Percentiles rank a stretch among this genome's conserved stretches.
Evolutionary conservation across 1,284 basidiomycete species (phyloP).

Genomic region (Sanghuangporus sanghuang): DNA sequence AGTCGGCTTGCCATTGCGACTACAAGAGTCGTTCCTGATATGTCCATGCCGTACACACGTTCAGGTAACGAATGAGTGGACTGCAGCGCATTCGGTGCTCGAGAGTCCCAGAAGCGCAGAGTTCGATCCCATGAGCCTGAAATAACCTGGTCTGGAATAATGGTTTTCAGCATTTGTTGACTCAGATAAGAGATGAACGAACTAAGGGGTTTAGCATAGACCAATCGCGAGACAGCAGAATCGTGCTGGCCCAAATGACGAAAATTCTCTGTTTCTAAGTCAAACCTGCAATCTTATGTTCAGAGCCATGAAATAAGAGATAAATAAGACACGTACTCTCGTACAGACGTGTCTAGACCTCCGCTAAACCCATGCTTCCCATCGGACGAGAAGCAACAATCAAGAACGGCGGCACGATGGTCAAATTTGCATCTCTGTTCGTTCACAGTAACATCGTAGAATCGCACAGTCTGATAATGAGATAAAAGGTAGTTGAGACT

Average conservation of each 20-base stretch:
- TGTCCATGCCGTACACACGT: conserved; percentile 79
- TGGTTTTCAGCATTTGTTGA: not conserved
- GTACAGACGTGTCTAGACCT: conserved; percentile 68
- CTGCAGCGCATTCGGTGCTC: conserved; percentile 51
- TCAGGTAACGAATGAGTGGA: conserved; percentile 71
- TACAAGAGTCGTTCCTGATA: conserved; percentile 71
- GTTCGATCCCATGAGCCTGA: conserved; percentile 91
- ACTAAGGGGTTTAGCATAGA: conserved; percentile 52
- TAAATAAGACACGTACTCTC: conserved; percentile 45
- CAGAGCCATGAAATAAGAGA: not conserved
- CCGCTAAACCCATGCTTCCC: conserved; percentile 65
- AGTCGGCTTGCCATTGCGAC: conserved; percentile 87
- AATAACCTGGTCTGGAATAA: conserved; percentile 58
- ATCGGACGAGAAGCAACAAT: conserved; percentile 56
- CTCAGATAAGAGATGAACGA: conserved; percentile 22
- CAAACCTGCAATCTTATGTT: conserved; percentile 40
- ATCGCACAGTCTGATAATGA: conserved; percentile 55
- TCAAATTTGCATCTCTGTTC: conserved; percentile 72
- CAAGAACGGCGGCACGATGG: conserved; percentile 70
- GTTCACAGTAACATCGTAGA: conserved; percentile 62
- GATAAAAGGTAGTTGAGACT: conserved; percentile 1
- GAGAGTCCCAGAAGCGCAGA: conserved; percentile 83
- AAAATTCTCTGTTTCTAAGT: conserved; percentile 57
- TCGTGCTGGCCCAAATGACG: conserved; percentile 62
- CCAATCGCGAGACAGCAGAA: conserved; percentile 60